phyloP scores from a whole-genome alignment of 192 early-diverging fungal species.

The Kickxella alabastrina region DNA sequence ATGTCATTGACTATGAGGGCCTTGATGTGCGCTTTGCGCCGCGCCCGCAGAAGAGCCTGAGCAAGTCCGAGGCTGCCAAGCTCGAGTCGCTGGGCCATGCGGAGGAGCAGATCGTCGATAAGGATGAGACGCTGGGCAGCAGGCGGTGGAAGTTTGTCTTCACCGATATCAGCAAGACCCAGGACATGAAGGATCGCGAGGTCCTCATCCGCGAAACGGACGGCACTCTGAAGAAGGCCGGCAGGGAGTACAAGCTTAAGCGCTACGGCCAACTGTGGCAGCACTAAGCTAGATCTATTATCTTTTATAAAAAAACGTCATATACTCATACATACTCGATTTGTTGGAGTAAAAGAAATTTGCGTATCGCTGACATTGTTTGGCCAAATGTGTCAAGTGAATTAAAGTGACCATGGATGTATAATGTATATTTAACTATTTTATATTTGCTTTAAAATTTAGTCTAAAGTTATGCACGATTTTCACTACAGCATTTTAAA shows the following conservation, averaged over 20 bases:
- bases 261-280: conserved; percentile 41
- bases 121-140: conserved; percentile 38
- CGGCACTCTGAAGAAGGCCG: conserved; percentile 54
- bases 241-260: conserved; percentile 49
- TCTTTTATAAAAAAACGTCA: background rate
- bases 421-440: no score
- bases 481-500: no score
- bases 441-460: no score
- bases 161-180: conserved; percentile 52
- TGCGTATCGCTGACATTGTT: no score
- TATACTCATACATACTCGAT: background rate
- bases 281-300: conserved; percentile 5
- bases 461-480: no score
- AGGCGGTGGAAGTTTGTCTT: conserved; percentile 58
- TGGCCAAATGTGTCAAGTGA: no score
- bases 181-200: conserved; percentile 49
- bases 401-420: no score
- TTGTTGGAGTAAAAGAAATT: background rate
- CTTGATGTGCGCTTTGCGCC: conserved; percentile 38
- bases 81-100: conserved; percentile 26
- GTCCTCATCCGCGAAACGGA: conserved; percentile 59
- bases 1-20: conserved; percentile 38
- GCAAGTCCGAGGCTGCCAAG: conserved; percentile 6
- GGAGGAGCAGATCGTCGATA: conserved; percentile 25
- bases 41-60: conserved; percentile 20